phyloP scores from a whole-genome alignment of 225 moss, liverwort and hornwort genomes.

The Antitrichia curtipendula region DNA sequence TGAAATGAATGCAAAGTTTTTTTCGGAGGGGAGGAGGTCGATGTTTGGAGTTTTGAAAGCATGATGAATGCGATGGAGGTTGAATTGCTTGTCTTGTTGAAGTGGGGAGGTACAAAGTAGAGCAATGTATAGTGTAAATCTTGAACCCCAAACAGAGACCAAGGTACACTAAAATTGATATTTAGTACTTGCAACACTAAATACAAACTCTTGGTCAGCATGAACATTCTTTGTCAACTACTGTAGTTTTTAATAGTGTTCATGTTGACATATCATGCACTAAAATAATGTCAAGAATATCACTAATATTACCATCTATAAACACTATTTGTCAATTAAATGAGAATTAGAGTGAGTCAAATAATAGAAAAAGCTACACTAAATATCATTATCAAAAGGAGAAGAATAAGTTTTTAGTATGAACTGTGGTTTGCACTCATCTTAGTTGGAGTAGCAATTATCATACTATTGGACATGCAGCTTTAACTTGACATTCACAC shows the following conservation, averaged over 20 bases:
- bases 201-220: background rate
- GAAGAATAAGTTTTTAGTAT: background rate
- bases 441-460: background rate
- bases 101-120: rapidly evolving
- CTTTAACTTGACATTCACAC: too few relatives aligned
- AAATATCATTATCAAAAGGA: background rate
- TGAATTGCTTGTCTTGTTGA: rapidly evolving
- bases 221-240: background rate
- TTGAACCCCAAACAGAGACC: background rate
- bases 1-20: background rate
- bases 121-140: background rate
- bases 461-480: too few relatives aligned
- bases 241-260: background rate
- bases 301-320: too few relatives aligned
- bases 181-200: background rate
- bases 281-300: too few relatives aligned
- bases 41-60: background rate
- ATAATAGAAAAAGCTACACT: too few relatives aligned
- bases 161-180: background rate
- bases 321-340: too few relatives aligned
- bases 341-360: too few relatives aligned
- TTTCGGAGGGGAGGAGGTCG: too few relatives aligned
- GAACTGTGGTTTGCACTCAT: background rate
- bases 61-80: background rate
- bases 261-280: too few relatives aligned